phyloP scores from a whole-genome alignment of 257 asterid genomes.

The Penstemon newberryi region DNA sequence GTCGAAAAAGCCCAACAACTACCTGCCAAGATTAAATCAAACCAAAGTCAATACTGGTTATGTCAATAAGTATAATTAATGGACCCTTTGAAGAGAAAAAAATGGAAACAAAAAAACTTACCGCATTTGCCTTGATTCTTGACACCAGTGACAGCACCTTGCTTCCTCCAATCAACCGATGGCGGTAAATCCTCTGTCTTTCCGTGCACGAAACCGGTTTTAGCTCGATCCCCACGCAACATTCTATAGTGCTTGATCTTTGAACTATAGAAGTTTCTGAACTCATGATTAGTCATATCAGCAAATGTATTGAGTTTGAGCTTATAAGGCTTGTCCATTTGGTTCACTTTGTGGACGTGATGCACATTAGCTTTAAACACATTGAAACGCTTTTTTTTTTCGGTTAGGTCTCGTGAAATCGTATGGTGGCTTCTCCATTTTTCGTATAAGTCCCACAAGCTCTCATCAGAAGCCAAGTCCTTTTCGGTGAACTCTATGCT shows the following conservation, averaged over 20 bases:
- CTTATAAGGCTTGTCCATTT: constrained; percentile 79
- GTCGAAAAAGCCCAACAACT: constrained; percentile 96
- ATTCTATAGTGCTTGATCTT: constrained; percentile 60
- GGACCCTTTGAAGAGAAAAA: background rate
- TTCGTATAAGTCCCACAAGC: constrained; percentile 71
- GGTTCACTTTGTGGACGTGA: constrained; percentile 61
- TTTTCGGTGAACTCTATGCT: constrained; percentile 72
- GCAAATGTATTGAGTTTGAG: constrained; percentile 74
- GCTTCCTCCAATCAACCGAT: constrained; percentile 80
- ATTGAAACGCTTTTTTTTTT: constrained; percentile 74
- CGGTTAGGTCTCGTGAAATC: constrained; percentile 53
- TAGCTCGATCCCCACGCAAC: constrained; percentile 48
- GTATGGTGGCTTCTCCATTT: constrained; percentile 88
- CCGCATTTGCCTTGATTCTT: constrained; percentile 93
- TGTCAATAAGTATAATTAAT: background rate
- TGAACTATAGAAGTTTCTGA: constrained; percentile 59
- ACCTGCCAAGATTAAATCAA: constrained; percentile 40
- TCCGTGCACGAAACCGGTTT: constrained; percentile 58
- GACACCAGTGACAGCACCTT: constrained; percentile 73
- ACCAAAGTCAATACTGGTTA: background rate
- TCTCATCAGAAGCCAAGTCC: constrained; percentile 75
- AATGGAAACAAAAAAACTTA: constrained; percentile 24
- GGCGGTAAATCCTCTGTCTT: constrained; percentile 48
- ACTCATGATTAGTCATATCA: constrained; percentile 77
- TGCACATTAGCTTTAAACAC: constrained; percentile 80